These are phyloP conservation scores for Debaryomyces maramus DNA, from an alignment of 805 yeast genomes.

Conservation along the genomic window DNA sequence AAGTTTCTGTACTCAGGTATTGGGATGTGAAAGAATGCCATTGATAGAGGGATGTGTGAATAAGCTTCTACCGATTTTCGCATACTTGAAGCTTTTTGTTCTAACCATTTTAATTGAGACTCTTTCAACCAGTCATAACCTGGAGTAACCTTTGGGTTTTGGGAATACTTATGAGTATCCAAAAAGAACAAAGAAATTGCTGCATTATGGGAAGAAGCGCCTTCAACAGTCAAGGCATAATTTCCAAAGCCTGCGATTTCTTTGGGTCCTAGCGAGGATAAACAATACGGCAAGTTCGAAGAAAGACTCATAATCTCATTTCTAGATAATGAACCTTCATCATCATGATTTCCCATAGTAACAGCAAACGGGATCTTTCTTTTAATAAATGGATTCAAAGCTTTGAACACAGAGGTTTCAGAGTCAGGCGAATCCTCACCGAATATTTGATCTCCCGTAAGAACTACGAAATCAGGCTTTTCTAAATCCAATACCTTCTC, in stretches of 20 bases:
- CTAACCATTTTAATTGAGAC: constrained; percentile 61
- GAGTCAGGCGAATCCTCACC: constrained; percentile 82
- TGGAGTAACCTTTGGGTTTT: constrained; percentile 60
- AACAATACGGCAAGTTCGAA: constrained; percentile 62
- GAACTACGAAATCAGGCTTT: constrained; percentile 78
- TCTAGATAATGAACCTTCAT: constrained; percentile 71
- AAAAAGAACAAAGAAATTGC: constrained; percentile 68
- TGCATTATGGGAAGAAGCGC: constrained; percentile 33
- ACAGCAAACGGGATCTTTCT: constrained; percentile 80
- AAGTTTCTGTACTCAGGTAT: constrained; percentile 73
- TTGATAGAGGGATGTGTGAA: constrained; percentile 52
- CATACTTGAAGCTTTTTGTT: constrained; percentile 27
- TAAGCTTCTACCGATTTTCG: constrained; percentile 30
- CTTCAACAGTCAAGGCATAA: constrained; percentile 56
- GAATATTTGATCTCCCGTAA: constrained; percentile 90
- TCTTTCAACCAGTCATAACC: constrained; percentile 88
- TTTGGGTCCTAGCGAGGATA: constrained; percentile 62
- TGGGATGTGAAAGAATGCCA: constrained; percentile 97
- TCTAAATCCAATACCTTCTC: constrained; percentile 67
- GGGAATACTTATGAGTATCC: constrained; percentile 81
- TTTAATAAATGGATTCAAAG: constrained; percentile 63
- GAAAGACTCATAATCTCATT: constrained; percentile 59
- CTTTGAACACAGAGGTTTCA: constrained; percentile 77
- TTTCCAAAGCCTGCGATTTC: constrained; percentile 83
- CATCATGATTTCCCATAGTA: constrained; percentile 92